Evolutionary conservation across 306 rosid genomes (phyloP).

Genomic region (Crataegus laevigata): DNA sequence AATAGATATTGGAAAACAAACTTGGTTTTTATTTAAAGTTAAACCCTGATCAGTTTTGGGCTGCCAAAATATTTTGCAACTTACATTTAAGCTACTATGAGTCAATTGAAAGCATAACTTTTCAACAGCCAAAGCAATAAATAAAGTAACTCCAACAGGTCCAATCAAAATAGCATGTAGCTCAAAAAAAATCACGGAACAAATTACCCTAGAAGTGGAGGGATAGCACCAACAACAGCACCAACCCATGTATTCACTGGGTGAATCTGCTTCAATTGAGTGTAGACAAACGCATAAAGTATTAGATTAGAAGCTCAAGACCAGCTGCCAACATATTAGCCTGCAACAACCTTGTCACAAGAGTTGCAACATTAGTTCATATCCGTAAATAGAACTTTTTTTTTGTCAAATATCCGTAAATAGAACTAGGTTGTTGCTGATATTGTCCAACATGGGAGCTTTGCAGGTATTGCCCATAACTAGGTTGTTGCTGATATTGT

Average conservation of each 20-base stretch:
- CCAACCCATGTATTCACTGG: constrained; percentile 98
- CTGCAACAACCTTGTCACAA: too few relatives aligned
- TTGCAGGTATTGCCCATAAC: too few relatives aligned
- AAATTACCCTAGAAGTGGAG: constrained; percentile 92
- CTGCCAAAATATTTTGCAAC: neutral
- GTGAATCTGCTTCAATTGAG: constrained; percentile 95
- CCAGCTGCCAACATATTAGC: constrained; percentile 96
- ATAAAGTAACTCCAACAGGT: neutral
- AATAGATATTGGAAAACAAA: neutral
- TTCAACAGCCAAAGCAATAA: neutral
- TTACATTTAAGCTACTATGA: neutral
- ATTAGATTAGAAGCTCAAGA: constrained; percentile 82
- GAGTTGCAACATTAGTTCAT: too few relatives aligned
- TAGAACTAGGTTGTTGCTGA: too few relatives aligned
- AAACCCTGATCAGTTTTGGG: neutral
- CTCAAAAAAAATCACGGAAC: neutral
- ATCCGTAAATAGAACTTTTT: too few relatives aligned
- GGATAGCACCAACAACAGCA: constrained; percentile 94
- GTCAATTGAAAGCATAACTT: neutral
- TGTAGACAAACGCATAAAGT: constrained; percentile 82
- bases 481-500: constrained; percentile 2
- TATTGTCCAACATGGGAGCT: too few relatives aligned
- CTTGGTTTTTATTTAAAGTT: neutral
- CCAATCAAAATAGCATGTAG: neutral
- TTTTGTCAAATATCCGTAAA: too few relatives aligned